A percentile compares a stretch with the other conserved stretches of the same genome.
Evolutionary conservation across 306 rosid species (phyloP).

Genomic region (Aeschynomene evenia): DNA sequence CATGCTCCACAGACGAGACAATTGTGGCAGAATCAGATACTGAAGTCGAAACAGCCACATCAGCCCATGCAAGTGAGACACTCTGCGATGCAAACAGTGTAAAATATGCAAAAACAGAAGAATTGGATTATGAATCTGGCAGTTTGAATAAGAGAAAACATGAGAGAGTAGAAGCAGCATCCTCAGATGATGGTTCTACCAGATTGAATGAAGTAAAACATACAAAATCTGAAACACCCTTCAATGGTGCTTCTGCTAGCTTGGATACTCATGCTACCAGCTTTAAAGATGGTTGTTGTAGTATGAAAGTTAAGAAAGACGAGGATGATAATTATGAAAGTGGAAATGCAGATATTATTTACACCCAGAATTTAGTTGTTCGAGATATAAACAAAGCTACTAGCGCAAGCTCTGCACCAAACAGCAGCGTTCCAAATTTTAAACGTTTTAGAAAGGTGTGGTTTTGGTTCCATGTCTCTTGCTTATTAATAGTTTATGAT

Average conservation of each 20-base stretch:
- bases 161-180: conserved; percentile 24
- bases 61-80: conserved; percentile 42
- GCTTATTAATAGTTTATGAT: background rate
- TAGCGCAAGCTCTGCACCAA: conserved; percentile 31
- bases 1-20: conserved; percentile 91
- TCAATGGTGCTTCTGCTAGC: conserved; percentile 31
- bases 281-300: conserved; percentile 32
- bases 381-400: conserved; percentile 39
- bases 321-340: conserved; percentile 47
- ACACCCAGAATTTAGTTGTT: conserved; percentile 63
- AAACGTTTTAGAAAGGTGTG: conserved; percentile 83
- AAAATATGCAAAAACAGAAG: conserved; percentile 27
- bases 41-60: conserved; percentile 67
- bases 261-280: conserved; percentile 29
- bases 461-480: conserved; percentile 21
- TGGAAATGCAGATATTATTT: conserved; percentile 45
- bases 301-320: conserved; percentile 44
- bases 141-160: conserved; percentile 16
- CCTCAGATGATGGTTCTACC: conserved; percentile 32
- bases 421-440: conserved; percentile 54
- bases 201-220: conserved; percentile 25
- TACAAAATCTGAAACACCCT: conserved; percentile 32
- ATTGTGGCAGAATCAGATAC: conserved; percentile 82
- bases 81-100: conserved; percentile 26
- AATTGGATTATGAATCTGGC: conserved; percentile 26